Conservation (phyloP, 345 rosid genomes). For the Alliaria petiolata region DNA sequence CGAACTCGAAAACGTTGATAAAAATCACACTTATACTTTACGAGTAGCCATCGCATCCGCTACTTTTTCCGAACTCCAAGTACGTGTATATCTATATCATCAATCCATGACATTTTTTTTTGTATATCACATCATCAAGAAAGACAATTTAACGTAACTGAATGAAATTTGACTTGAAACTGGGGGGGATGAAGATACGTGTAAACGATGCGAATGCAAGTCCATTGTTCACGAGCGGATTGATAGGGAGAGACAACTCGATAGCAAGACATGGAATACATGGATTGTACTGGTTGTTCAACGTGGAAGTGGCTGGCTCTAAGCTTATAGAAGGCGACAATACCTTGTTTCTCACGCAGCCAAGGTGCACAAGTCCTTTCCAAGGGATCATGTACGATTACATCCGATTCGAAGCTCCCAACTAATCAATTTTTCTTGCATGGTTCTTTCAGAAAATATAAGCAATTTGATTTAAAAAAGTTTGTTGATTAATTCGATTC, state of each 20-base stretch:
- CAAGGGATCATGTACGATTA: slow-evolving; percentile 89
- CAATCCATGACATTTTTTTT: neutral
- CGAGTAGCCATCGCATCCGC: slow-evolving; percentile 76
- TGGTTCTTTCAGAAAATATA: neutral
- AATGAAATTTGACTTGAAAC: slow-evolving; percentile 7
- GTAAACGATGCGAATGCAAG: slow-evolving; percentile 46
- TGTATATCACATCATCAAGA: neutral
- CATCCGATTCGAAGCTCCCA: slow-evolving; percentile 77
- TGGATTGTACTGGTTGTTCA: slow-evolving; percentile 76
- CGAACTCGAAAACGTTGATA: slow-evolving; percentile 37
- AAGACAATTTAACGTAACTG: neutral
- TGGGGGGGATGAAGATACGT: slow-evolving; percentile 41
- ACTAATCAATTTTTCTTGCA: slow-evolving; percentile 10
- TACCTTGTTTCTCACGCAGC: slow-evolving; percentile 53
- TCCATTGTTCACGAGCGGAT: slow-evolving; percentile 59
- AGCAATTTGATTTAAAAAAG: neutral
- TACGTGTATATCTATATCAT: slow-evolving; percentile 22
- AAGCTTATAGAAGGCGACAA: slow-evolving; percentile 57
- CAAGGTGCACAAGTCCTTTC: slow-evolving; percentile 57
- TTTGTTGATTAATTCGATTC: neutral
- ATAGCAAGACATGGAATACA: slow-evolving; percentile 90
- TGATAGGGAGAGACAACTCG: slow-evolving; percentile 79
- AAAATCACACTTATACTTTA: slow-evolving; percentile 43
- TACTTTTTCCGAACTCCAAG: slow-evolving; percentile 64
- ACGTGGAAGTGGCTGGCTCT: slow-evolving; percentile 46